These are phyloP conservation scores for Rhytidiadelphus loreus DNA, from an alignment of 225 moss, liverwort and hornwort genomes.

Conservation along the genomic window DNA sequence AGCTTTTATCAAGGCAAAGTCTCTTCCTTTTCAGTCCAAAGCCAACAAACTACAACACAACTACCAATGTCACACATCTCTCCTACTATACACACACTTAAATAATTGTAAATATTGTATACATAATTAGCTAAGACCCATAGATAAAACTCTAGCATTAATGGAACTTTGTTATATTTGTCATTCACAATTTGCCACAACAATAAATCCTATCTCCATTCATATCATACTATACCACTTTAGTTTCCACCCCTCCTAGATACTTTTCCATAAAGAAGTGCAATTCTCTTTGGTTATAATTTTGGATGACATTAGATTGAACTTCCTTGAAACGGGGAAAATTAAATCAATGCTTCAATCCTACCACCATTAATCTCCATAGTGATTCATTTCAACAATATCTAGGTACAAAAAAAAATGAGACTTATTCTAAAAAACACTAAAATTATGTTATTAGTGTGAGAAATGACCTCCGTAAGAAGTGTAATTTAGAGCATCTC, in stretches of 20 bases:
- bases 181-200: not conserved
- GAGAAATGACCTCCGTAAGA: not conserved
- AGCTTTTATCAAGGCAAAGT: not conserved
- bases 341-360: not conserved
- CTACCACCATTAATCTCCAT: not conserved
- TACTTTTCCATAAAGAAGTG: fast-evolving
- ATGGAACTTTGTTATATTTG: not conserved
- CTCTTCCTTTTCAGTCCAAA: not conserved
- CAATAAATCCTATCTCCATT: not conserved
- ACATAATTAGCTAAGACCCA: too few relatives aligned
- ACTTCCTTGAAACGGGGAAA: not conserved
- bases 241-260: too few relatives aligned
- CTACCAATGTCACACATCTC: not conserved
- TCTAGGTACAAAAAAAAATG: too few relatives aligned
- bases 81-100: too few relatives aligned
- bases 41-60: not conserved
- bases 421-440: not conserved
- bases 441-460: not conserved
- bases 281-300: not conserved
- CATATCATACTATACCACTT: not conserved
- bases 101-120: too few relatives aligned
- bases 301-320: not conserved
- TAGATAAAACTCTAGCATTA: not conserved
- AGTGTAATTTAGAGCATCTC: not conserved
- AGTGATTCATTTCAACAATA: not conserved